Base-by-base conservation (phyloP, 495 filamentous ascomycete genomes). In the Neurospora africana region DNA sequence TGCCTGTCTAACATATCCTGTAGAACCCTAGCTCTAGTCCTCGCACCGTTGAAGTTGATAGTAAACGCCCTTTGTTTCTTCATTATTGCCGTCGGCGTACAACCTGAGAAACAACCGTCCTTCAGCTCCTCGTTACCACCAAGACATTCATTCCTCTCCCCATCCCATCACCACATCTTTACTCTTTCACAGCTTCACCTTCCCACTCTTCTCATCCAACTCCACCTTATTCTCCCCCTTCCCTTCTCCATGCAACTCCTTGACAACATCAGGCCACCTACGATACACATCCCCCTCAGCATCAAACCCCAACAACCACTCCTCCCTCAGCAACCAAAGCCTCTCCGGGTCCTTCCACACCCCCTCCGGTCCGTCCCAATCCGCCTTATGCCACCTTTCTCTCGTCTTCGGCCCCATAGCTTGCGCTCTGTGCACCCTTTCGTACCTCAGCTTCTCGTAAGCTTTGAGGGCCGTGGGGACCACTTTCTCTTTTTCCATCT, bases 261-360 rank as follows among this genome's bases (percentile, higher is more conserved):
- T 69, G 0, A 75, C 75, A 0, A 77, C 72, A 17, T 69, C 36
- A 13, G 39, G 65, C 40, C 75, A 79, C 69, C 74, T 21, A 0
- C 73, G 68, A 21, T 87, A 84, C 5, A 86, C 86, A 73, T 90
- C 89, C 70, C 77, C 78, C 81, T 92, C 89, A 19, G 88, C 84
- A 72, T 92, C 90, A 78, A 89, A 88, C 27, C 80, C 82, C 68
- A 88, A 80, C 40, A 92, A 74, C 89, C 89, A 91, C 74, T 83
- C 84, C 70, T 87, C 89, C 68, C 86, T 82, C 40, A 84, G 79
- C 58, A 87, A 78, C 43, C 86, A 83, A 68, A 90, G 84, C 65
- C 81, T 83, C 71, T 87, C 82, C 0, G 90, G 90, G 73, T 90
- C 83, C 68, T 87, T 83, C 78, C 83, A 86, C 10, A 86, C 87